Evolutionary conservation across 352 stramenopile species (phyloP).

Genomic region (Pythium pyrilobum): DNA sequence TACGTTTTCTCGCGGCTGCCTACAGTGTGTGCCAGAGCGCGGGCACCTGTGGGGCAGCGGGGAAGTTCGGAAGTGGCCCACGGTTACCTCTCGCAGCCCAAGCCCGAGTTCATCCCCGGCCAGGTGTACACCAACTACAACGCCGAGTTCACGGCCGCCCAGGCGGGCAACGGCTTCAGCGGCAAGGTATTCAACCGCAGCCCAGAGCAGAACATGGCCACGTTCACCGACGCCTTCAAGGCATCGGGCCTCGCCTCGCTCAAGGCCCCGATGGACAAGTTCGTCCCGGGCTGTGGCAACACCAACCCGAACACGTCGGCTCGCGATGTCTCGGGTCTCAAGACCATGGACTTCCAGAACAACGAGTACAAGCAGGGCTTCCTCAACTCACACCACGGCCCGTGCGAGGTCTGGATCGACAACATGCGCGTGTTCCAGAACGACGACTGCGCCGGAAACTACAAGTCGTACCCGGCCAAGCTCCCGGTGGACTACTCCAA

Average conservation of each 20-base stretch:
- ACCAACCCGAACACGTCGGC: conserved; percentile 13
- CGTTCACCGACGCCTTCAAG: conserved; percentile 20
- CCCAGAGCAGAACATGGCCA: conserved; percentile 9
- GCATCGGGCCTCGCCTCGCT: conserved; percentile 13
- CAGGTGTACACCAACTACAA: conserved; percentile 23
- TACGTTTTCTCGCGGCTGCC: no score
- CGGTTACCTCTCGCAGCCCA: conserved; percentile 24
- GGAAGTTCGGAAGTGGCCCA: no score
- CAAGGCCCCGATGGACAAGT: conserved; percentile 17
- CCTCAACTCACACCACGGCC: conserved; percentile 23
- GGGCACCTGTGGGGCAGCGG: no score
- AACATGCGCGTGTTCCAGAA: conserved; percentile 17
- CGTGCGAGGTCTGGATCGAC: conserved; percentile 22
- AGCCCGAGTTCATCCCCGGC: conserved; percentile 17
- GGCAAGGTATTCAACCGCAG: conserved; percentile 24
- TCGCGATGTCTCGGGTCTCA: conserved; percentile 15
- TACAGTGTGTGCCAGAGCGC: no score
- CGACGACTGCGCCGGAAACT: conserved; percentile 33
- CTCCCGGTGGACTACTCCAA: conserved; percentile 41
- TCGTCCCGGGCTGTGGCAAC: conserved; percentile 17
- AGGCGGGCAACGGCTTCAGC: conserved; percentile 24
- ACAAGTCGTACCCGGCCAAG: conserved; percentile 24
- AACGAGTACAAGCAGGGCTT: conserved; percentile 40
- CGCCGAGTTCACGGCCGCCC: conserved; percentile 20
- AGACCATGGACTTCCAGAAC: conserved; percentile 29